These are phyloP conservation scores for Chrysoporthe austroafricana DNA, from an alignment of 2,329 filamentous ascomycete genomes.

Conservation along the genomic window DNA sequence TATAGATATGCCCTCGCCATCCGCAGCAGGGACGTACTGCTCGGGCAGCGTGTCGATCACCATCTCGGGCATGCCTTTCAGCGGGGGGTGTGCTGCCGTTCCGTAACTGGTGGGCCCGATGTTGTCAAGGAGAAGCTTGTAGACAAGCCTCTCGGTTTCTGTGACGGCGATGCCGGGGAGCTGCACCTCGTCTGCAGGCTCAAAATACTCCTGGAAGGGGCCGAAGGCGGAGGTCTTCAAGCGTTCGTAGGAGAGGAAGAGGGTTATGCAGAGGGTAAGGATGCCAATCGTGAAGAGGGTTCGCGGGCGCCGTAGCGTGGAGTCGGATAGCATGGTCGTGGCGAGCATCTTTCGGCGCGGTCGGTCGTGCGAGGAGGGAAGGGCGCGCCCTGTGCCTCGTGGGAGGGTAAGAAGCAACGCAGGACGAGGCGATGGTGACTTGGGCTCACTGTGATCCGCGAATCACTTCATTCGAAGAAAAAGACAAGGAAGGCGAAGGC, in stretches of 20 bases:
- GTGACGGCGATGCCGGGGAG: slow-evolving; percentile 11
- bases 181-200: slow-evolving; percentile 14
- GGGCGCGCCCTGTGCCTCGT: background rate
- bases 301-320: slow-evolving; percentile 35
- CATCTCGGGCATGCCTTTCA: slow-evolving; percentile 37
- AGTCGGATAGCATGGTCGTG: slow-evolving; percentile 16
- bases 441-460: background rate
- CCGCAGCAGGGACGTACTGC: slow-evolving; percentile 33
- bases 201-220: slow-evolving; percentile 16
- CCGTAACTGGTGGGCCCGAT: slow-evolving; percentile 45
- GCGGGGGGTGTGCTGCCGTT: slow-evolving; percentile 43
- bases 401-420: background rate
- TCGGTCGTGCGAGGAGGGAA: background rate
- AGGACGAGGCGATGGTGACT: background rate
- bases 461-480: background rate
- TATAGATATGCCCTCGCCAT: background rate
- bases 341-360: background rate
- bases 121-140: slow-evolving; percentile 12
- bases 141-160: slow-evolving; percentile 14
- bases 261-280: slow-evolving; percentile 38
- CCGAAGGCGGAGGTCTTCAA: slow-evolving; percentile 35
- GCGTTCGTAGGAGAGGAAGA: slow-evolving; percentile 41
- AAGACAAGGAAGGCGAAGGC: background rate
- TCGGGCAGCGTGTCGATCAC: slow-evolving; percentile 38
- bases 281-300: slow-evolving; percentile 38